Evolutionary conservation across 176 grass and related monocot species (phyloP), one percentile per base, ranked within the genome.

Genomic region (Ensete ventricosum): DNA sequence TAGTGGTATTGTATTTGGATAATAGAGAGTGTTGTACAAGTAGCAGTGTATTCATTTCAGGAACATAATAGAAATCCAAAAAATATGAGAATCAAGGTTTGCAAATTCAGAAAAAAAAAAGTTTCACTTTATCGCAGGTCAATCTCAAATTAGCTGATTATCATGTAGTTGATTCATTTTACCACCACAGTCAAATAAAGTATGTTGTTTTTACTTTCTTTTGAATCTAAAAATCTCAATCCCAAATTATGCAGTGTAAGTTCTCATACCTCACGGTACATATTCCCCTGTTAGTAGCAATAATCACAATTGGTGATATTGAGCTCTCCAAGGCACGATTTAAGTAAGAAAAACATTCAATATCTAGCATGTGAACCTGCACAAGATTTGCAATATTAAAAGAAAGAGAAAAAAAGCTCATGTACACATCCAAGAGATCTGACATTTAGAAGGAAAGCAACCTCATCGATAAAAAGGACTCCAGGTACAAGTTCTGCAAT

Each of bases 331-430:
- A 71, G 52, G 95, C 95, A 83, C 90, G 90, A 85, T 98, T 98
- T 72, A 98, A 88, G 84, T 93, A 93, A 27, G 95, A 98, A 82
- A 93, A 98, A 17, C 95, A 98, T 82, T 98, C 95, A 53, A 98
- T 84, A 64, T 98, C 90, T 55, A 99, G 76, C 86, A 99, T 94
- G 81, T 99, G 90, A 58, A 94, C 95, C 95, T 99, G 80, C 8
- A 77, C 78, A 88, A 74, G 85, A 74, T n/a, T 14, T 68, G 24
- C 13, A 68, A 19, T 68, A 19, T 68, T 48, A 23, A 10, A 48
- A 14, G 16, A 8, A 27, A 43, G 48, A 68, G 0, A 1, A 49
- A 17, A 67, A 12, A 43, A 43, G 0, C 4, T 43, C 34, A 43
- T 43, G 14, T 43, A 1, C 14, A 43, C 65, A 68, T 19, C 12